Evolutionary conservation across 2,329 filamentous ascomycete genomes (phyloP), one percentile per base, ranked within the genome.

Genomic region (Dactylellina sp.): DNA sequence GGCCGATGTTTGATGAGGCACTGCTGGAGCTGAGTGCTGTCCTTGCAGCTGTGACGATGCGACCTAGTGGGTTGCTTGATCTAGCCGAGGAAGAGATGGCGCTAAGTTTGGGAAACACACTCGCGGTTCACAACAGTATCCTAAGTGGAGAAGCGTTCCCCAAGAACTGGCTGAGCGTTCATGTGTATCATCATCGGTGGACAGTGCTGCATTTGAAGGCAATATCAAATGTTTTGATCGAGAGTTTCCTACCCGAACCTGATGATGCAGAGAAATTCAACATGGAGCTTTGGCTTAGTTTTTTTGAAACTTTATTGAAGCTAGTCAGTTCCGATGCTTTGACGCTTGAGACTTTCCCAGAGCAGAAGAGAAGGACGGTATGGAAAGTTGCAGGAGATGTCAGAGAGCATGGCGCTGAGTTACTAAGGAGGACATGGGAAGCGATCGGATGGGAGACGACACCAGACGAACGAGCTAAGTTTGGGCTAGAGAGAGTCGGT

Each of bases 331-430:
- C 93, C 79, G 89, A 93, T 37, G 91, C 90, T 0, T 85, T 99
- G 18, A 93, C 95, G 0, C 86, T 99, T 39, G 95, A 99, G 80
- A 97, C 93, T 0, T 98, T 97, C 79, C 93, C 95, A 0, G 96
- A 99, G 81, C 95, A 99, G 82, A 99, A 98, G 83, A 86, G 95
- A 49, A 86, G 95, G 63, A 94, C 95, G 0, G 94, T 98, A 0
- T 99, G 96, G 95, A 99, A 98, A 83, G 97, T 99, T 80, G 95
- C 94, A 2, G 95, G 95, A 4, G 96, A 99, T 82, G 92, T 99
- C 56, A 87, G 95, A 64, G 93, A 98, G 80, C 87, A 92, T 76
- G 95, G 96, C 14, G 94, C 95, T 2, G 91, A 94, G 56, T 84
- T 99, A 7, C 84, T 99, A 35, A 88, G 90, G 74, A 87, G 88